Evolutionary conservation across 805 yeast species (phyloP).

Genomic region (Starmerella asiatica): DNA sequence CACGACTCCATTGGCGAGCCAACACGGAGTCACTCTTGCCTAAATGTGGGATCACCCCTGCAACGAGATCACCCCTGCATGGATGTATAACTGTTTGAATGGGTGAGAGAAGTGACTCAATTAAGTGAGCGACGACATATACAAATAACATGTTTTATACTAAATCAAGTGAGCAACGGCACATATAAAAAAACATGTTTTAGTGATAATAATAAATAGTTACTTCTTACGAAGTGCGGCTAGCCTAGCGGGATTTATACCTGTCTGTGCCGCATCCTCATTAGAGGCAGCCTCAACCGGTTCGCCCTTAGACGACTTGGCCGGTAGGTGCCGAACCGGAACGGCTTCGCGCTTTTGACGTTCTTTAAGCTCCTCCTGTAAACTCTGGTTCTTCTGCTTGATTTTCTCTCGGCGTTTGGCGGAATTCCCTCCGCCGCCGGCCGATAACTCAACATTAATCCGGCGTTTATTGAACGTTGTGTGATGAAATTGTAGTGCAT

Average conservation of each 20-base stretch:
- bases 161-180: too few relatives aligned
- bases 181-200: too few relatives aligned
- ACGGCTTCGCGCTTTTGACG: slow-evolving; percentile 21
- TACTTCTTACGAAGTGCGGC: slow-evolving; percentile 10
- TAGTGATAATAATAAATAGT: too few relatives aligned
- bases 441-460: slow-evolving; percentile 91
- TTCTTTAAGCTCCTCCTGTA: slow-evolving; percentile 51
- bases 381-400: slow-evolving; percentile 61
- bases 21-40: too few relatives aligned
- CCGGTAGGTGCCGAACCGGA: not conserved
- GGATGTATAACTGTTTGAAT: too few relatives aligned
- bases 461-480: slow-evolving; percentile 52
- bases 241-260: slow-evolving; percentile 15
- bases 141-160: too few relatives aligned
- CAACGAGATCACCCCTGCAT: too few relatives aligned
- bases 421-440: slow-evolving; percentile 96
- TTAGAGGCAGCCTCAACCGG: slow-evolving; percentile 2
- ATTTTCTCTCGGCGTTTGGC: slow-evolving; percentile 46
- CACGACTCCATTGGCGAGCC: too few relatives aligned
- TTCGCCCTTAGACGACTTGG: slow-evolving; percentile 1
- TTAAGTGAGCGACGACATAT: too few relatives aligned
- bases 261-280: slow-evolving; percentile 6
- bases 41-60: too few relatives aligned
- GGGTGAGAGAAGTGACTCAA: too few relatives aligned
- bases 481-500: slow-evolving; percentile 76